Conservation (phyloP, 208 protist species). For the Wallacemonas collosoma region DNA sequence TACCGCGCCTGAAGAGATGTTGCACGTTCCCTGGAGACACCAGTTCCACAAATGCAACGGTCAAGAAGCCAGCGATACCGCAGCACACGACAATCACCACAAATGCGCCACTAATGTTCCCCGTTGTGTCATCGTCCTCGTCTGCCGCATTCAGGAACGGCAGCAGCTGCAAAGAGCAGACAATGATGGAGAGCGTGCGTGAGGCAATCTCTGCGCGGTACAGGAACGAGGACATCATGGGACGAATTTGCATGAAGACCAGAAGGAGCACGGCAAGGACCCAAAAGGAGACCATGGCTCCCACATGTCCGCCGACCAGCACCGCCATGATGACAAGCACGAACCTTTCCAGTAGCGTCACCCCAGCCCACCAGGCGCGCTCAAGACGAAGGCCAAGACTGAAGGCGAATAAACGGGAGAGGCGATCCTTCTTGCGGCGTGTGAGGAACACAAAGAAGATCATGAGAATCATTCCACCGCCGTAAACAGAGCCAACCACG, state of each 20-base stretch:
- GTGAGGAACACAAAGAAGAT: constrained; percentile 10
- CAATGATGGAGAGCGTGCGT: constrained; percentile 18
- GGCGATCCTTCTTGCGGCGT: constrained; percentile 2
- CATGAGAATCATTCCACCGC: constrained; percentile 12
- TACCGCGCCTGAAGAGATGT: background rate
- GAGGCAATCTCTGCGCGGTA: constrained; percentile 24
- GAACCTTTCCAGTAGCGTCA: constrained; percentile 5
- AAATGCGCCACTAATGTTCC: constrained; percentile 17
- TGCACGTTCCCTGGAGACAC: constrained; percentile 13
- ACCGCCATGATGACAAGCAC: background rate
- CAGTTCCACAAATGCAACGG: constrained; percentile 16
- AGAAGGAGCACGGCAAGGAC: constrained; percentile 18
- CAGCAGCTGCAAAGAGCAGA: constrained; percentile 31
- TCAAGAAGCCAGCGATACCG: constrained; percentile 9
- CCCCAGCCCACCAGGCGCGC: constrained; percentile 11
- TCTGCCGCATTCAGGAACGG: constrained; percentile 21
- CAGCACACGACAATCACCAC: constrained; percentile 23
- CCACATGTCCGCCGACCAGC: constrained; percentile 1
- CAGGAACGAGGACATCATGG: constrained; percentile 24
- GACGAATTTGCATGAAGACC: constrained; percentile 18
- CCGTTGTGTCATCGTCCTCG: constrained; percentile 5
- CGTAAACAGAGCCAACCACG: constrained; percentile 24
- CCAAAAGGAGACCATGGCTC: constrained; percentile 11
- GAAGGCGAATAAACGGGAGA: constrained; percentile 5
- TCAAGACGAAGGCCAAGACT: background rate